Base-by-base conservation (phyloP, 805 yeast genomes). In the Suhomyces pyralidae region DNA sequence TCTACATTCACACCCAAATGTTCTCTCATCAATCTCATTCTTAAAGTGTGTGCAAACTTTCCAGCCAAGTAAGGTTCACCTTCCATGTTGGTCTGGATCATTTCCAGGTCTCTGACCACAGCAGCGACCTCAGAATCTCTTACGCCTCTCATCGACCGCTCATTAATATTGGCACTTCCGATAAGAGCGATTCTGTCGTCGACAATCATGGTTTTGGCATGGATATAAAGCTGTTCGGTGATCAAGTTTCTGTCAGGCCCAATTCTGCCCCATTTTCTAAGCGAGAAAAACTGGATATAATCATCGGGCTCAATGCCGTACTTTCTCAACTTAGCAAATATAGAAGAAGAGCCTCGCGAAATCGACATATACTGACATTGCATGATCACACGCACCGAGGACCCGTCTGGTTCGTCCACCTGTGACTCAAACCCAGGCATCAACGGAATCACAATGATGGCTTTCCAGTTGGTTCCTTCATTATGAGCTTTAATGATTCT, bases 341-440 rank as follows among this genome's bases (percentile, higher is more conserved):
- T 89, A 0, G 97, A 90, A 12, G 91, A 80, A 9, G 85, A 80
- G 2, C 99, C 99, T 63, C 96, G 82, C 0, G 96, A 88, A 17
- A 94, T 94, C 2, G 97, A 86, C 84, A 90, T 85, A 68, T 83
- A 94, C 70, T 94, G 98, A 64, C 97, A 91, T 70, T 91, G 93
- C 94, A 93, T 92, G 59, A 94, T 96, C 24, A 94, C 86, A 63
- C 99, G 83, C 4, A 94, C 91, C n/a, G 96, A 82, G 0, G 97
- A 88, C 1, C 97, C 99, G 58, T 91, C 97, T 14, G 94, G 88
- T 56, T 88, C 83, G 64, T 93, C 98, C 19, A 96, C 96, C 58
- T 90, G 88, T 25, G 96, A 85, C 63, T 88, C 94, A 67, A 96
- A 94, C 0, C 99, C 99, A 1, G 99, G 99, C 94, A 94, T 90